phyloP scores from a whole-genome alignment of 768 basidiomycete species.

The Tephrocybe rancida region DNA sequence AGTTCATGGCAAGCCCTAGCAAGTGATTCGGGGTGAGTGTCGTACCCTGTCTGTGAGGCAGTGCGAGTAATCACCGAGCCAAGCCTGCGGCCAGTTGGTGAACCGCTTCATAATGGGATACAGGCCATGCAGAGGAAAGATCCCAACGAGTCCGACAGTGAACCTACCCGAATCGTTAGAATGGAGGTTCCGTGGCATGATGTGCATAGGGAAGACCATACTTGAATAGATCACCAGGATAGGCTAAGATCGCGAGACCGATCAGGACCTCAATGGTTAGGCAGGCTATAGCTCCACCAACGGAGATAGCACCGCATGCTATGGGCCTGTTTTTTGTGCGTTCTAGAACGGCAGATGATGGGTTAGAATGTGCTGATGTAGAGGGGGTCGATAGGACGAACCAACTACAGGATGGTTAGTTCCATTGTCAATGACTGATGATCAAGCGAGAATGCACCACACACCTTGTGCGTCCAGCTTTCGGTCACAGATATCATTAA shows the following conservation, averaged over 20 bases:
- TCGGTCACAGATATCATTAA: slow-evolving; percentile 10
- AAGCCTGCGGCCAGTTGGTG: slow-evolving; percentile 44
- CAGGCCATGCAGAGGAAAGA: slow-evolving; percentile 27
- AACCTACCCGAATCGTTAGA: slow-evolving; percentile 16
- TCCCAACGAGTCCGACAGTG: slow-evolving; percentile 19
- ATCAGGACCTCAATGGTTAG: slow-evolving; percentile 9
- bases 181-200: background rate
- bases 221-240: slow-evolving; percentile 1
- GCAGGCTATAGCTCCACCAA: slow-evolving; percentile 26
- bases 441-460: background rate
- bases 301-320: slow-evolving; percentile 26
- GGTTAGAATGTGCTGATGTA: no score
- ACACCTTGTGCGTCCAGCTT: slow-evolving; percentile 10
- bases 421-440: slow-evolving; percentile 1
- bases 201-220: background rate
- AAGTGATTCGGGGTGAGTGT: background rate
- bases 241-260: background rate
- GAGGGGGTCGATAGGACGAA: background rate
- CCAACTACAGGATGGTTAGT: no score
- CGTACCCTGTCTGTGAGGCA: background rate
- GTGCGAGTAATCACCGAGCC: slow-evolving; percentile 27
- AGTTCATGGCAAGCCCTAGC: slow-evolving; percentile 27
- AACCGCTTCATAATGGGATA: slow-evolving; percentile 45
- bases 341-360: slow-evolving; percentile 18
- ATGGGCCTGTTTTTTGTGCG: slow-evolving; percentile 34